phyloP scores from a whole-genome alignment of 305 asterid genomes.

The Nicotiana rustica region DNA sequence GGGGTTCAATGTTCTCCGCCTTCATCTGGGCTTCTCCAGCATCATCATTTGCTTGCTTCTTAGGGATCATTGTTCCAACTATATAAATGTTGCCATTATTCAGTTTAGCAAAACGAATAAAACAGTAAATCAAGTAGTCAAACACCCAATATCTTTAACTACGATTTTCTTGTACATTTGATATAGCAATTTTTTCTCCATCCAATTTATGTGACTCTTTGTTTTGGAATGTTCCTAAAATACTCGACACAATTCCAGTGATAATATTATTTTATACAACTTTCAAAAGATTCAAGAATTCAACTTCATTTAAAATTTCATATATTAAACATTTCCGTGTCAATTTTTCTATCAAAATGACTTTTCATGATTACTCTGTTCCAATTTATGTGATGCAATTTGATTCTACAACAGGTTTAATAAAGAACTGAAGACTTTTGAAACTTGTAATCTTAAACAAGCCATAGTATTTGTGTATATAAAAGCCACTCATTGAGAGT shows the following conservation, averaged over 20 bases:
- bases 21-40: constrained; percentile 41
- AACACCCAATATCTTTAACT: neutral
- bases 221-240: neutral
- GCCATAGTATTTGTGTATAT: no score
- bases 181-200: neutral
- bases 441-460: no score
- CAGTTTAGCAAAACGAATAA: neutral
- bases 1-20: constrained; percentile 48
- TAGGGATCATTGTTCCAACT: constrained; percentile 62
- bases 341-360: neutral
- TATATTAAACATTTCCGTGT: neutral
- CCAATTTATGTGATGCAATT: no score
- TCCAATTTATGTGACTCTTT: neutral
- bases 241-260: neutral
- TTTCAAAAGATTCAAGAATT: neutral
- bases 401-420: no score
- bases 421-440: no score
- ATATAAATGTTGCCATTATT: constrained; percentile 32
- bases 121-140: neutral
- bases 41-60: constrained; percentile 50
- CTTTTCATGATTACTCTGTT: neutral
- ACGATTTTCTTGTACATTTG: neutral
- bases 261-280: neutral
- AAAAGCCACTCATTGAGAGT: no score
- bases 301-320: neutral